Conservation (phyloP, 805 yeast species). For the Diddensiella caesifluorescens region DNA sequence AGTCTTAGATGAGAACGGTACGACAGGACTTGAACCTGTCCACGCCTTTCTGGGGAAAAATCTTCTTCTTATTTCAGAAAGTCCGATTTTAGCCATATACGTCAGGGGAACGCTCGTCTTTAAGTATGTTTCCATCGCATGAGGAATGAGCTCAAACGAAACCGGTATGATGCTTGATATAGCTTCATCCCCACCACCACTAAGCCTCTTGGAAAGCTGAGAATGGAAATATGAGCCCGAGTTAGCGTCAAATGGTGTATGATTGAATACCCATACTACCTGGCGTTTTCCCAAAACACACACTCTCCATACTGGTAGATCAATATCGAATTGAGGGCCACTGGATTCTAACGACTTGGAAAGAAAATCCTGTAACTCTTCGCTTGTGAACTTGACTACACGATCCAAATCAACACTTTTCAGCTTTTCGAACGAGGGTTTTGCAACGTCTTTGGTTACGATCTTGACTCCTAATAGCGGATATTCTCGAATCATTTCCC, state of each 20-base stretch:
- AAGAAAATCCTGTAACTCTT: conserved; percentile 6
- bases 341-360: not conserved
- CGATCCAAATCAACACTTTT: conserved; percentile 12
- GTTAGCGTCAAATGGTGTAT: conserved; percentile 23
- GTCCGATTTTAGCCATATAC: conserved; percentile 3
- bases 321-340: conserved; percentile 8
- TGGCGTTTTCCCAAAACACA: conserved; percentile 10
- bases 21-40: conserved; percentile 10
- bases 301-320: conserved; percentile 22
- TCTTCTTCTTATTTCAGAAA: conserved; percentile 1
- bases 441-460: not conserved
- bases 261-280: conserved; percentile 23
- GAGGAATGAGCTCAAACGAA: not conserved
- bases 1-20: conserved; percentile 11
- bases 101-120: conserved; percentile 11
- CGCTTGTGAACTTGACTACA: conserved; percentile 12
- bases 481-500: conserved; percentile 5
- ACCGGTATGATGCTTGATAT: not conserved
- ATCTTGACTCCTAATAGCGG: conserved; percentile 11
- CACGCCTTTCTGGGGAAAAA: conserved; percentile 4
- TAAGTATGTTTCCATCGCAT: conserved; percentile 8
- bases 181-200: not conserved
- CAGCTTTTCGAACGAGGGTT: conserved; percentile 3
- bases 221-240: conserved; percentile 22
- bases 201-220: conserved; percentile 7